Evolutionary conservation across 768 basidiomycete genomes (phyloP).

Genomic region (Phlebiopsis gigantea): DNA sequence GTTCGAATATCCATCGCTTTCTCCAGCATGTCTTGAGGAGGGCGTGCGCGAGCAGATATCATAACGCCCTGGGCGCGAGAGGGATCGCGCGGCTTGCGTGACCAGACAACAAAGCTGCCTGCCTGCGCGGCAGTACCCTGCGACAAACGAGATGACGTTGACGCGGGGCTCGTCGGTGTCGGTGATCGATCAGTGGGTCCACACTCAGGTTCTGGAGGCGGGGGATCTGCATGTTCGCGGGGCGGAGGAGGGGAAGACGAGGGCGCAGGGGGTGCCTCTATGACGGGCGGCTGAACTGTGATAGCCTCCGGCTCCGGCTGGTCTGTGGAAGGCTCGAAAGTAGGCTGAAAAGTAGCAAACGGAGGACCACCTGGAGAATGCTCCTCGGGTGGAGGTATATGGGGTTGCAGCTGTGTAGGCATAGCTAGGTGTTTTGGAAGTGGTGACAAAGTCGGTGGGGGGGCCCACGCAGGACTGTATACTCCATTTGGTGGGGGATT

Average conservation of each 20-base stretch:
- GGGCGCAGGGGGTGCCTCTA: neutral
- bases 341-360: constrained; percentile 3
- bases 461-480: constrained; percentile 41
- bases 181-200: neutral
- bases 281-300: neutral
- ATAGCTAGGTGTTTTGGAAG: constrained; percentile 61
- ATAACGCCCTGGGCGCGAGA: constrained; percentile 63
- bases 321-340: constrained; percentile 1
- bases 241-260: constrained; percentile 6
- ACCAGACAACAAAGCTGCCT: constrained; percentile 51
- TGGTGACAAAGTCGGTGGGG: constrained; percentile 45
- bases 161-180: constrained; percentile 12
- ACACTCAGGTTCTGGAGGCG: neutral
- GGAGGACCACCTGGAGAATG: constrained; percentile 3
- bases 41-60: constrained; percentile 58
- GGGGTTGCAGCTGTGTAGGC: constrained; percentile 11
- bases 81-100: constrained; percentile 63
- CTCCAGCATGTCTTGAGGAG: constrained; percentile 53
- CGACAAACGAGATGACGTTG: constrained; percentile 7
- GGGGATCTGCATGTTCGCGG: neutral
- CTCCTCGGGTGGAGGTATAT: constrained; percentile 4
- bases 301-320: neutral
- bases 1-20: constrained; percentile 49
- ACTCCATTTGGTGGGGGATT: constrained; percentile 24
- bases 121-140: neutral